A percentile compares a stretch with the other conserved stretches of the same genome.
phyloP scores from a whole-genome alignment of 768 basidiomycete species.

The Piloderma croceum region DNA sequence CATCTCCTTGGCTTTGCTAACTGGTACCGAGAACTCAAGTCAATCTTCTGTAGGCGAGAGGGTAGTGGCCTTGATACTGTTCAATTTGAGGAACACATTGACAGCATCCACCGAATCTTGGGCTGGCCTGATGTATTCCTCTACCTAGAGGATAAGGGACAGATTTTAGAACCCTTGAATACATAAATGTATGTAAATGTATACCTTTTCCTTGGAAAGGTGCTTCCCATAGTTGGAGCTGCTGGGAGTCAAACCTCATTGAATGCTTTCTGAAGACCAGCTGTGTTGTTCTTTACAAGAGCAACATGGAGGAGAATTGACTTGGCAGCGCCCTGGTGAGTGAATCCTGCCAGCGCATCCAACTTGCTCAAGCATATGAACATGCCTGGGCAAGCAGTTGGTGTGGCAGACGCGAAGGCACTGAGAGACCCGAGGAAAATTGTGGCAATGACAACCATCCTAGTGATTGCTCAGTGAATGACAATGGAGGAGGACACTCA shows the following conservation, averaged over 20 bases:
- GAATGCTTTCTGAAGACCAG: conserved; percentile 31
- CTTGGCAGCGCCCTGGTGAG: conserved; percentile 22
- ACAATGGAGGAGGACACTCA: too few species aligned
- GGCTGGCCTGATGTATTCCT: conserved; percentile 13
- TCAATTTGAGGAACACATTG: conserved; percentile 1
- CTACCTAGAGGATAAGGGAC: conserved; percentile 10
- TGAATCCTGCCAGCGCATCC: conserved; percentile 23
- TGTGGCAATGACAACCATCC: not conserved
- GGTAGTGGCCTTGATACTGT: conserved; percentile 4
- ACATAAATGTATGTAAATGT: not conserved
- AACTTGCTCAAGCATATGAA: conserved; percentile 24
- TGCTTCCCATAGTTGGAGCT: conserved; percentile 33
- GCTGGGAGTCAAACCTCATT: conserved; percentile 33
- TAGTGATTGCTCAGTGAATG: too few species aligned
- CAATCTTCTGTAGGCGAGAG: conserved; percentile 23
- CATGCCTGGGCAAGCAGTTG: not conserved
- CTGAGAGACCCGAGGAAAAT: not conserved
- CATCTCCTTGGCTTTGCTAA: conserved; percentile 30
- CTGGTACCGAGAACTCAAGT: conserved; percentile 26
- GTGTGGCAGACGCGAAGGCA: not conserved
- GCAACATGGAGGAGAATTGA: conserved; percentile 33
- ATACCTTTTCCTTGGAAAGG: conserved; percentile 34
- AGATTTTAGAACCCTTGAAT: not conserved
- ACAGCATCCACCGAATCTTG: conserved; percentile 9
- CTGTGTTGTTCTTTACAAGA: conserved; percentile 29